Conservation (phyloP, 108 stramenopile species). For the Cylindrotheca closterium region DNA sequence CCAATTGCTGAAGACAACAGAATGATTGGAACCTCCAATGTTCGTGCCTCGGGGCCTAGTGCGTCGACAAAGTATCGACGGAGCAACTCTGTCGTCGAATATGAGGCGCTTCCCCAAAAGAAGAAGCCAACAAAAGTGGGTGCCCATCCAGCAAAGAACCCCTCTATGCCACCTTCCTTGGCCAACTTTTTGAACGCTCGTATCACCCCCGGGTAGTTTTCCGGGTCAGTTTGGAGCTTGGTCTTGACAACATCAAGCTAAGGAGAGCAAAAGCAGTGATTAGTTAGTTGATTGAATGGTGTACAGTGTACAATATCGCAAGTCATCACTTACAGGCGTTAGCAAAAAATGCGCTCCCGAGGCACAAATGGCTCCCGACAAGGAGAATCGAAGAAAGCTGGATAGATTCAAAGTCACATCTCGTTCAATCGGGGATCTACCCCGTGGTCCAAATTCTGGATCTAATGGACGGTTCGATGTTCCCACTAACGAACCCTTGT, state of each 20-base stretch:
- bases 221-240: conserved; percentile 78
- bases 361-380: conserved; percentile 72
- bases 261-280: neutral
- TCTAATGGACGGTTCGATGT: conserved; percentile 51
- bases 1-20: conserved; percentile 33
- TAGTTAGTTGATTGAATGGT: neutral
- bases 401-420: conserved; percentile 59
- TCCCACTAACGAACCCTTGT: conserved; percentile 33
- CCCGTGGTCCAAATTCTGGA: conserved; percentile 80
- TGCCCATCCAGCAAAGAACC: conserved; percentile 83
- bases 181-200: conserved; percentile 57
- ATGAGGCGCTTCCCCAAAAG: conserved; percentile 60
- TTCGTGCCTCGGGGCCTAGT: conserved; percentile 22
- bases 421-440: conserved; percentile 84
- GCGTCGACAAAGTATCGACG: conserved; percentile 42
- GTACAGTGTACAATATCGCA: conserved; percentile 37
- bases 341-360: conserved; percentile 68
- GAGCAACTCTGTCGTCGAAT: conserved; percentile 72
- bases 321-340: conserved; percentile 48
- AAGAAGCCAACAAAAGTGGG: conserved; percentile 87
- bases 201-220: conserved; percentile 59
- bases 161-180: conserved; percentile 46
- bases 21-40: conserved; percentile 53
- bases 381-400: conserved; percentile 68
- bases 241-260: conserved; percentile 59